Evolutionary conservation across 2,329 filamentous ascomycete species (phyloP).

Genomic region (Cercospora brassicicola): DNA sequence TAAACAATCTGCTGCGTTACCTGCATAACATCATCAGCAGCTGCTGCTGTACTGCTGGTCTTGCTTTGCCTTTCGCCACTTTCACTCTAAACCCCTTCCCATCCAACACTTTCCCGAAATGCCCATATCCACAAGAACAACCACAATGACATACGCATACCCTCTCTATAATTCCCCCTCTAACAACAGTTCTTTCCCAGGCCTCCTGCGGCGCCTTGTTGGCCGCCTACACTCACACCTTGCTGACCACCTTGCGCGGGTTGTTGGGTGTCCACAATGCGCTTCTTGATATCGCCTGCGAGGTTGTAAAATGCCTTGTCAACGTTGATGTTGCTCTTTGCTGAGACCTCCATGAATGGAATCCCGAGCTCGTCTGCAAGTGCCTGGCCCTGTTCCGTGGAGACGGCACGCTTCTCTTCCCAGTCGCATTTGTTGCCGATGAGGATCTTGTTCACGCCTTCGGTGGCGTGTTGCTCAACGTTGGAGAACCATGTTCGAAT

Average conservation of each 20-base stretch:
- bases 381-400: slow-evolving; percentile 87
- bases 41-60: slow-evolving; percentile 1
- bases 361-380: slow-evolving; percentile 95
- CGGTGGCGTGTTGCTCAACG: slow-evolving; percentile 95
- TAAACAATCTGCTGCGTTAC: slow-evolving; percentile 3
- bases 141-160: not conserved
- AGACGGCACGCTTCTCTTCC: slow-evolving; percentile 97
- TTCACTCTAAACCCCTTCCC: not conserved
- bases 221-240: slow-evolving; percentile 37
- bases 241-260: slow-evolving; percentile 74
- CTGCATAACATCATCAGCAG: slow-evolving; percentile 3
- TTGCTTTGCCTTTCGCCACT: not conserved
- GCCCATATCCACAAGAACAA: not conserved
- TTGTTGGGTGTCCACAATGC: slow-evolving; percentile 76
- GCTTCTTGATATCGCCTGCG: slow-evolving; percentile 96
- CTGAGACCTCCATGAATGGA: slow-evolving; percentile 96
- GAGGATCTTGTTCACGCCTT: slow-evolving; percentile 99
- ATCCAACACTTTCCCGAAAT: not conserved
- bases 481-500: slow-evolving; percentile 99
- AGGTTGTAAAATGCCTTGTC: slow-evolving; percentile 97
- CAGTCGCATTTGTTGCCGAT: slow-evolving; percentile 99
- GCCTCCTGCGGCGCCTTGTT: slow-evolving; percentile 33
- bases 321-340: slow-evolving; percentile 99
- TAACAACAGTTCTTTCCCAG: slow-evolving; percentile 66
- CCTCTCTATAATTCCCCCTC: not conserved